Evolutionary conservation across 73 alveolate genomes (phyloP).

Genomic region (Paramecium sonneborni): DNA sequence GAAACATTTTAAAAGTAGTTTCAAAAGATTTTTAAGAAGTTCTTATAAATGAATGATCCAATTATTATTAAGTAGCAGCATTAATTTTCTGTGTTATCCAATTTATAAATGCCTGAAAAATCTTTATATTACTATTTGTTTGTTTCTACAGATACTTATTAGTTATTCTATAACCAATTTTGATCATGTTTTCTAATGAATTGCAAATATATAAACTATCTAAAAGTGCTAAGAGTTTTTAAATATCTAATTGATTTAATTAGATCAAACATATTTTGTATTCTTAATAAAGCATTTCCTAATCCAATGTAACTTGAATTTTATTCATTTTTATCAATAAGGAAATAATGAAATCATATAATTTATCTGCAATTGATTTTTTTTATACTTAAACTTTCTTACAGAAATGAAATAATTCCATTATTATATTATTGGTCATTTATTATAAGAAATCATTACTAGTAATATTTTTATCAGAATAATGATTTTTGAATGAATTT

Average conservation of each 20-base stretch:
- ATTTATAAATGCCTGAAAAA: neutral
- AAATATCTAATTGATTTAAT: neutral
- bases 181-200: conserved; percentile 22
- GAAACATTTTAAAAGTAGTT: neutral
- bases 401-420: neutral
- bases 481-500: neutral
- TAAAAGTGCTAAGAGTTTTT: neutral
- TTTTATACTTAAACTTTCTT: neutral
- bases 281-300: neutral
- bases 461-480: neutral
- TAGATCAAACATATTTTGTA: neutral
- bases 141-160: neutral
- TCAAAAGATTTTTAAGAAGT: neutral
- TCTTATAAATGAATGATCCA: conserved; percentile 9
- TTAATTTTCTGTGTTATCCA: neutral
- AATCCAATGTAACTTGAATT: neutral
- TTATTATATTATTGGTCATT: neutral
- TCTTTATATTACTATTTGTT: neutral
- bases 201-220: conserved; percentile 15
- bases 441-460: conserved; percentile 26
- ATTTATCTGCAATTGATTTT: conserved; percentile 25
- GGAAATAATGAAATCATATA: neutral
- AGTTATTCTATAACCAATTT: neutral
- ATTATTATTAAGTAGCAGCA: neutral
- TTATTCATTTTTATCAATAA: conserved; percentile 3